A percentile compares a stretch with the other conserved stretches of the same genome.
Evolutionary conservation across 495 filamentous ascomycete species (phyloP).

Genomic region (Xylona heveae): DNA sequence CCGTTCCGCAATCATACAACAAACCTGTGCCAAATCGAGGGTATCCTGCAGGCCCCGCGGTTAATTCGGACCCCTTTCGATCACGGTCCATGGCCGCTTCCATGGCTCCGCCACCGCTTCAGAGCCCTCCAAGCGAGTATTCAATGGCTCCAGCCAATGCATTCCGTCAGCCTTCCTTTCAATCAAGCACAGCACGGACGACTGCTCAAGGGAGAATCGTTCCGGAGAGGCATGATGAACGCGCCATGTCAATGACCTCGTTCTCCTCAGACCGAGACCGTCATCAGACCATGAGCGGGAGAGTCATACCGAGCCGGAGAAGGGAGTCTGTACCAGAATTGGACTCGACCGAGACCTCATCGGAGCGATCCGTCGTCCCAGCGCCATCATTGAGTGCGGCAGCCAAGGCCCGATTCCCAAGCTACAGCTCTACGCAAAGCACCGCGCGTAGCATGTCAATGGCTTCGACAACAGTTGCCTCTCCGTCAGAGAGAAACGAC

Average conservation of each 20-base stretch:
- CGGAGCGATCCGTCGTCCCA: not conserved
- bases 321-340: conserved; percentile 29
- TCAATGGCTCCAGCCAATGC: conserved; percentile 45
- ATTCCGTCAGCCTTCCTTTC: conserved; percentile 58
- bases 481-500: conserved; percentile 18
- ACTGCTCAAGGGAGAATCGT: conserved; percentile 79
- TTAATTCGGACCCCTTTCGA: conserved; percentile 68
- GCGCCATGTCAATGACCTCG: conserved; percentile 86
- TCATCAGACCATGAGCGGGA: conserved; percentile 74
- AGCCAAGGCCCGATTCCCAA: conserved; percentile 15
- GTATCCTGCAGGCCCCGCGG: conserved; percentile 36
- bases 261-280: conserved; percentile 61
- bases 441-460: conserved; percentile 60
- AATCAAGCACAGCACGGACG: conserved; percentile 41
- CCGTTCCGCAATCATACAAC: conserved; percentile 32
- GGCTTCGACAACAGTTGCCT: conserved; percentile 51
- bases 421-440: conserved; percentile 12
- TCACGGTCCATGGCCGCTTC: conserved; percentile 78
- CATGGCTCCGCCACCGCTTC: conserved; percentile 42
- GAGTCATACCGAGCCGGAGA: conserved; percentile 53
- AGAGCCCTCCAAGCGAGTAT: conserved; percentile 38
- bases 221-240: conserved; percentile 77
- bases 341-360: conserved; percentile 2
- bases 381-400: conserved; percentile 8
- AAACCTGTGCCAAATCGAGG: conserved; percentile 32